These are phyloP conservation scores for Anethum foeniculum DNA, from an alignment of 140 eudicot genomes.

Conservation along the genomic window DNA sequence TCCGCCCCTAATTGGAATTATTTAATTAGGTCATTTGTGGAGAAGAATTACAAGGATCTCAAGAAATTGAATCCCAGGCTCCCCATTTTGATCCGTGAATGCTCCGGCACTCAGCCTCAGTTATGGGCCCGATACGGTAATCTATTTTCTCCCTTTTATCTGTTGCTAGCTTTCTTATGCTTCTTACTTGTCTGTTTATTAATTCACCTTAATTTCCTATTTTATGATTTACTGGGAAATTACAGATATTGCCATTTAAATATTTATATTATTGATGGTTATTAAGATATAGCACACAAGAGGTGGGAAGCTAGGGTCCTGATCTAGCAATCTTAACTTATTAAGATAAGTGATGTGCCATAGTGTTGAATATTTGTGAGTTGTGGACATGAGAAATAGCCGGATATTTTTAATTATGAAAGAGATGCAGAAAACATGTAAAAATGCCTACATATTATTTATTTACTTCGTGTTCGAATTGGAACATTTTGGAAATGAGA, in stretches of 20 bases:
- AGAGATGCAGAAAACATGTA: neutral
- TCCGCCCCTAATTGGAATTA: neutral
- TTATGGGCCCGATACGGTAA: conserved; percentile 7
- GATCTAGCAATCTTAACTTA: too few relatives aligned
- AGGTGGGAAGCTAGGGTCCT: too few relatives aligned
- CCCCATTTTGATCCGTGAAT: conserved; percentile 3
- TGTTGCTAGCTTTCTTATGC: neutral
- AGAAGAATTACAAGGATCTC: conserved; percentile 7
- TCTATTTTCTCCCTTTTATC: neutral
- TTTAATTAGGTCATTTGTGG: neutral
- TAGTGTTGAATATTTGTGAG: neutral
- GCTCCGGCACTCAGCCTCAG: conserved; percentile 9
- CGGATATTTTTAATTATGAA: neutral
- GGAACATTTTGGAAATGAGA: neutral
- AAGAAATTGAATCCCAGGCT: conserved; percentile 2
- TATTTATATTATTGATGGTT: neutral
- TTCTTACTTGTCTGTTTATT: too few relatives aligned
- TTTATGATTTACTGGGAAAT: too few relatives aligned
- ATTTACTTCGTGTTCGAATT: too few relatives aligned
- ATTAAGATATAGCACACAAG: too few relatives aligned
- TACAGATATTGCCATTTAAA: too few relatives aligned
- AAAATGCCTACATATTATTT: neutral
- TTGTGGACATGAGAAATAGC: neutral
- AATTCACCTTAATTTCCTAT: too few relatives aligned
- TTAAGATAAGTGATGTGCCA: neutral